These are phyloP conservation scores for Rubroboletus satanas DNA, from an alignment of 768 basidiomycete genomes.

Conservation along the genomic window DNA sequence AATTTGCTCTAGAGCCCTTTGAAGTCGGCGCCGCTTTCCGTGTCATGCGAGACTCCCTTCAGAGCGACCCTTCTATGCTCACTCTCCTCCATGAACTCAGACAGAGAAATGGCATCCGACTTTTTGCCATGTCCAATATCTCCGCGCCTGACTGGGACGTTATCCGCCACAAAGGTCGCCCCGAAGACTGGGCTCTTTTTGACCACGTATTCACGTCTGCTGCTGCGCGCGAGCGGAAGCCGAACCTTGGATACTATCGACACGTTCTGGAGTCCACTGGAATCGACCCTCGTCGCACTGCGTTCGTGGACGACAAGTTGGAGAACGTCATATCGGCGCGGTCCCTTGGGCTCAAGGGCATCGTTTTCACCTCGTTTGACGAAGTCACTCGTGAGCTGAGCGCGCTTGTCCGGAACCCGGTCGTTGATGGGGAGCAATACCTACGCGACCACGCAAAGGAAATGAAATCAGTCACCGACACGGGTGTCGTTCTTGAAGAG, in stretches of 20 bases:
- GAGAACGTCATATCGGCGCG: conserved; percentile 20
- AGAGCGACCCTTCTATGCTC: conserved; percentile 12
- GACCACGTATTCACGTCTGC: conserved; percentile 21
- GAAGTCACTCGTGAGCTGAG: conserved; percentile 15
- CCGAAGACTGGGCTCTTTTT: conserved; percentile 20
- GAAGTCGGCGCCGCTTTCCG: conserved; percentile 10
- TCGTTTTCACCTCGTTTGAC: conserved; percentile 16
- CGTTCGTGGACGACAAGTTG: conserved; percentile 23
- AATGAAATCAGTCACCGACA: conserved; percentile 17
- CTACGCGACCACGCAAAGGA: conserved; percentile 9
- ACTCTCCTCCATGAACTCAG: conserved; percentile 16
- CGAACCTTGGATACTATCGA: conserved; percentile 18
- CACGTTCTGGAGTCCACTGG: conserved; percentile 16
- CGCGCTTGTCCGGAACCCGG: conserved; percentile 13
- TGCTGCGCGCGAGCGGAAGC: conserved; percentile 14
- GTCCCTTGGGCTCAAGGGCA: conserved; percentile 20
- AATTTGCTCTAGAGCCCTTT: conserved; percentile 16
- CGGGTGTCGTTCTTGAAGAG: conserved; percentile 16
- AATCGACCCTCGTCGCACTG: conserved; percentile 17
- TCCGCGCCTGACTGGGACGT: conserved; percentile 21
- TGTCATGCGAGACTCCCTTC: conserved; percentile 6
- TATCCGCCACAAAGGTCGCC: conserved; percentile 10
- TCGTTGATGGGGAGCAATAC: conserved; percentile 15
- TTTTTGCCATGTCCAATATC: conserved; percentile 25
- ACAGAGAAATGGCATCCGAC: not conserved